Conservation (phyloP, 768 basidiomycete species). For the Hygrophorus pudorinus region DNA sequence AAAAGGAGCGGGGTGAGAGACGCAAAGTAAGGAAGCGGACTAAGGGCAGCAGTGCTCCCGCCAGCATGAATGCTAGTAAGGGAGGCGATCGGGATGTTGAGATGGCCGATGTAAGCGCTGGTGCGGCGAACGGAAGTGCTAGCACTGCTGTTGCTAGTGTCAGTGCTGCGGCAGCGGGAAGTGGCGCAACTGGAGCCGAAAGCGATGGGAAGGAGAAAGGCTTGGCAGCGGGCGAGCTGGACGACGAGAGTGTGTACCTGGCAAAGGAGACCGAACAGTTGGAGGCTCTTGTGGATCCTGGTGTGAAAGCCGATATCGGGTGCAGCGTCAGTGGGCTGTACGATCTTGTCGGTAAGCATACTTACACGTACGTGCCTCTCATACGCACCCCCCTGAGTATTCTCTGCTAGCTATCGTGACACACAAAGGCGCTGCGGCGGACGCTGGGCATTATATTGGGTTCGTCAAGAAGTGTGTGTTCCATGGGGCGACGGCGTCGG, state of each 20-base stretch:
- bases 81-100: slow-evolving; percentile 35
- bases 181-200: slow-evolving; percentile 10
- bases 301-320: slow-evolving; percentile 59
- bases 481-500: slow-evolving; percentile 27
- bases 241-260: slow-evolving; percentile 57
- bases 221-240: slow-evolving; percentile 37
- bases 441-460: slow-evolving; percentile 92
- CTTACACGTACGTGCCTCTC: not conserved
- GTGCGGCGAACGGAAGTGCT: slow-evolving; percentile 9
- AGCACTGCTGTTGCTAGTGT: slow-evolving; percentile 13
- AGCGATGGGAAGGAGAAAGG: slow-evolving; percentile 15
- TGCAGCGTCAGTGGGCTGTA: slow-evolving; percentile 76
- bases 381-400: not conserved
- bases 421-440: slow-evolving; percentile 93
- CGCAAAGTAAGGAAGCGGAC: slow-evolving; percentile 73
- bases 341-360: slow-evolving; percentile 73
- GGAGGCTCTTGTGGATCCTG: slow-evolving; percentile 50
- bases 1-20: slow-evolving; percentile 77
- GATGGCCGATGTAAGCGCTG: slow-evolving; percentile 29
- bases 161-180: slow-evolving; percentile 15
- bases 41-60: slow-evolving; percentile 27
- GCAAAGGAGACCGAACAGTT: slow-evolving; percentile 57
- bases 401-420: slow-evolving; percentile 72
- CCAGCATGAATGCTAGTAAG: not conserved
- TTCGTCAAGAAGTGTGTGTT: slow-evolving; percentile 77